Base-by-base conservation (phyloP, 192 early-diverging fungal species). In the Coemansia sp. region DNA sequence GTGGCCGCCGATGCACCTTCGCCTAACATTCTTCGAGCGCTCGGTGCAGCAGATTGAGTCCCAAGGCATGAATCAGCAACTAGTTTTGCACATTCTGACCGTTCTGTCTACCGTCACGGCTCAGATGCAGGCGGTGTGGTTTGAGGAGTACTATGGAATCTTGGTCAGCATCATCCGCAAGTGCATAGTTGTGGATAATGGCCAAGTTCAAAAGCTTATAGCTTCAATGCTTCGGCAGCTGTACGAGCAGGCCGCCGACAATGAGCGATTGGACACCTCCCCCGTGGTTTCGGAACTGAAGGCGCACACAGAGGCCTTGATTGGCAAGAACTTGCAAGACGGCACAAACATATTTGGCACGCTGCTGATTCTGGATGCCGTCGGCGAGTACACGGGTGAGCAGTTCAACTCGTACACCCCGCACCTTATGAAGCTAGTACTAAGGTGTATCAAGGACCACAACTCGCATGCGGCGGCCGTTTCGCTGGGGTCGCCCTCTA, bases 401-500 rank as follows among this genome's bases (percentile, higher is more conserved):
- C 86, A 88, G 27, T 81, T 93, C 35, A 89, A 93, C 75, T 72
- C 77, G 33, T 89, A 90, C 70, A 84, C 96, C 6, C 81, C 89
- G 16, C 88, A 87, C 27, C 68, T 99, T 45, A 90, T 95, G 78
- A 93, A 93, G 66, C 74, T 95, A 6, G 78, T 98, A 1, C 89
- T 92, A 68, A 93, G 91, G 72, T 84, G 96, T 24, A 89, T 92
- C 36, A 95, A 92, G 68, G 95, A 96, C 35, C 89, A 94, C 70
- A 88, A 85, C 45, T 77, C 85, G 31, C 84, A 81, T 45, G 62
- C 79, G 11, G 67, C 74, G 13, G 17, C 68, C 17, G 24, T 44
- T 9, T 56, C 70, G 10, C 56, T 72, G 13, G 36, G 50, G 24
- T 36, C 74, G 27, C 51, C 66, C 61, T 40, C 61, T 36, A 63